A percentile compares a stretch with the other conserved stretches of the same genome.
These are phyloP conservation scores for Salvia sclarea DNA, from an alignment of 305 asterid genomes.

Conservation along the genomic window DNA sequence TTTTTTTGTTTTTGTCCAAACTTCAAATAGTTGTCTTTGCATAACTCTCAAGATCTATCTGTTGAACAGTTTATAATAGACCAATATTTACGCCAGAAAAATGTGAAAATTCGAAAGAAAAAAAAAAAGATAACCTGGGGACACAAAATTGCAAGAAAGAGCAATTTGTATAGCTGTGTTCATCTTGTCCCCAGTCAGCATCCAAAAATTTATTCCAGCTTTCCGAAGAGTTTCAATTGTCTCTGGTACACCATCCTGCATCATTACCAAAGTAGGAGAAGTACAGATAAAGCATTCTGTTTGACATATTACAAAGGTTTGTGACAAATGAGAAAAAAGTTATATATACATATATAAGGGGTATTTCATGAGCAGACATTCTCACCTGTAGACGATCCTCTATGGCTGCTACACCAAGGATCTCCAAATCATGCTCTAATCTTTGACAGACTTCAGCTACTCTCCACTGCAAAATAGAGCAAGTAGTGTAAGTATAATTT, in stretches of 20 bases:
- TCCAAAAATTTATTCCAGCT: slow-evolving; percentile 98
- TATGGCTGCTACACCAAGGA: slow-evolving; percentile 97
- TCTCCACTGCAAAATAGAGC: slow-evolving; percentile 66
- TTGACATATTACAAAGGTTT: slow-evolving; percentile 25
- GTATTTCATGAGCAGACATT: slow-evolving; percentile 31
- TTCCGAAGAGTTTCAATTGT: slow-evolving; percentile 84
- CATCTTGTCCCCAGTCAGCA: slow-evolving; percentile 98
- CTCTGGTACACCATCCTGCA: slow-evolving; percentile 98
- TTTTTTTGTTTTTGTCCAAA: slow-evolving; percentile 12
- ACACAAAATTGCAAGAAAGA: slow-evolving; percentile 91
- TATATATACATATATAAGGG: not conserved
- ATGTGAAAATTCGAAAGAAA: slow-evolving; percentile 19
- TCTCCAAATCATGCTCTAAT: slow-evolving; percentile 78
- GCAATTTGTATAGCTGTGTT: slow-evolving; percentile 96
- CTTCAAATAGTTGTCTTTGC: slow-evolving; percentile 14
- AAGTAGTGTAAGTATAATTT: slow-evolving; percentile 16
- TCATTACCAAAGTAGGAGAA: slow-evolving; percentile 26
- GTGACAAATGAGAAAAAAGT: slow-evolving; percentile 1
- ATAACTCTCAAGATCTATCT: not conserved
- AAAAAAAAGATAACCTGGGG: slow-evolving; percentile 61
- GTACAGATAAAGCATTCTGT: slow-evolving; percentile 24
- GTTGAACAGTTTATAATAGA: slow-evolving; percentile 6
- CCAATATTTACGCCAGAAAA: slow-evolving; percentile 6
- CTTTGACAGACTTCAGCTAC: slow-evolving; percentile 97
- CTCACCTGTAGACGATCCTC: slow-evolving; percentile 95